These are phyloP conservation scores for Ganoderma resinaceum DNA, from an alignment of 1,284 basidiomycete genomes.

Conservation along the genomic window DNA sequence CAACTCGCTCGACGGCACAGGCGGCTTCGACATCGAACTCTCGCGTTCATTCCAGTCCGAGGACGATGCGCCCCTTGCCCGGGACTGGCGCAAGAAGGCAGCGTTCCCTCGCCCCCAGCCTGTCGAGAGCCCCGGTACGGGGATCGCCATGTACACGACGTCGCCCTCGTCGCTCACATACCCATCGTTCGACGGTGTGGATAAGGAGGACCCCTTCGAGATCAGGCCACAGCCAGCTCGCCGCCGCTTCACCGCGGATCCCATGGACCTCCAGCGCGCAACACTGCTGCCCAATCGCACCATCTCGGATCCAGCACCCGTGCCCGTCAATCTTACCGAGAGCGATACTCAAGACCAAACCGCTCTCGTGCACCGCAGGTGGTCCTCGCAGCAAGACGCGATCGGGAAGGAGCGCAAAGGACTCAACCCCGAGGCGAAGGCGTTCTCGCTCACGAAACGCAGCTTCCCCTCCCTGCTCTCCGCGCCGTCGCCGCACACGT, in stretches of 20 bases:
- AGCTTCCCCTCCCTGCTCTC: constrained; percentile 31
- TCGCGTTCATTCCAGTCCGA: constrained; percentile 65
- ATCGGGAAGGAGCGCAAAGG: constrained; percentile 58
- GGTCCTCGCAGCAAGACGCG: constrained; percentile 51
- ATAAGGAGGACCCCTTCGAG: constrained; percentile 51
- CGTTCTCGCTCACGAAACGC: constrained; percentile 62
- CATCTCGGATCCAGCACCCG: constrained; percentile 48
- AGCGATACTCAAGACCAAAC: constrained; percentile 29
- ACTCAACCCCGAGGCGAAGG: constrained; percentile 86
- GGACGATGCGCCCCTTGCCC: constrained; percentile 57
- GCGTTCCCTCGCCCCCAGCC: constrained; percentile 34
- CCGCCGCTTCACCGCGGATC: constrained; percentile 39
- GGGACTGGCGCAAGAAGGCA: constrained; percentile 51
- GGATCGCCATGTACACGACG: constrained; percentile 36
- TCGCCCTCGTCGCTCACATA: constrained; percentile 44
- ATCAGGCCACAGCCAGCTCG: constrained; percentile 42
- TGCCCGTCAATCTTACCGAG: constrained; percentile 25
- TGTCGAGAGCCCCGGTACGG: constrained; percentile 37
- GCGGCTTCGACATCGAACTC: constrained; percentile 36
- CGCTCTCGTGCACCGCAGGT: constrained; percentile 47
- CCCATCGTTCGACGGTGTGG: constrained; percentile 41
- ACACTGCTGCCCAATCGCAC: constrained; percentile 44
- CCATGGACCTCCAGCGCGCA: constrained; percentile 44
- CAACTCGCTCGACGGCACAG: constrained; percentile 56
- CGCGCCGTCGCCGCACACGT: constrained; percentile 16